Evolutionary conservation across 1,284 basidiomycete genomes (phyloP).

Genomic region (Malassezia cuniculi): DNA sequence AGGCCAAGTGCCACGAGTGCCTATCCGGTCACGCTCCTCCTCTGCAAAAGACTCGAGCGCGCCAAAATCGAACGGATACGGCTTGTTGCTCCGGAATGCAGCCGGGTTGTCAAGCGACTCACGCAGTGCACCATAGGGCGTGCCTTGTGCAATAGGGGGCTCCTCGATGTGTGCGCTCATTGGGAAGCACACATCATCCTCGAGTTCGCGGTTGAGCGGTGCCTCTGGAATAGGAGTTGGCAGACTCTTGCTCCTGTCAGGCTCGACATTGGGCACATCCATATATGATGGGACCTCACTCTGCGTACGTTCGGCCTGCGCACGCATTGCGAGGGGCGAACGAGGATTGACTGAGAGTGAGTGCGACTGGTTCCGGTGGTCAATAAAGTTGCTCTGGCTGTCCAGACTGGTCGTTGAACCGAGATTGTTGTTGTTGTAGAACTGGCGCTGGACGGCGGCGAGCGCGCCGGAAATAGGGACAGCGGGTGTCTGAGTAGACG

Average conservation of each 20-base stretch:
- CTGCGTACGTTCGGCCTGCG: too few relatives aligned
- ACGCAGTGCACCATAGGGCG: conserved; percentile 9
- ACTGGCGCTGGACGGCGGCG: conserved; percentile 21
- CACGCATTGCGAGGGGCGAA: conserved; percentile 25
- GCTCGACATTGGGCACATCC: too few relatives aligned
- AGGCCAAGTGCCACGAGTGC: conserved; percentile 13
- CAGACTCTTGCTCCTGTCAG: conserved; percentile 2
- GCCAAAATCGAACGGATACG: conserved; percentile 37
- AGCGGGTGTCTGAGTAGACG: too few relatives aligned
- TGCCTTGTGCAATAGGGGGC: conserved; percentile 7
- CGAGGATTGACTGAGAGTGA: conserved; percentile 26
- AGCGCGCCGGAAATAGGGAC: conserved; percentile 15
- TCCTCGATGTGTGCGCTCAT: conserved; percentile 15
- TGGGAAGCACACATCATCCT: conserved; percentile 45
- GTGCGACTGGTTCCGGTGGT: conserved; percentile 41
- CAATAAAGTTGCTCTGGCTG: conserved; percentile 41
- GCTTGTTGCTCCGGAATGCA: conserved; percentile 23
- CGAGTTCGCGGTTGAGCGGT: conserved; percentile 19
- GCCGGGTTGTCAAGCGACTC: neutral
- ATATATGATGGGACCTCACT: too few relatives aligned
- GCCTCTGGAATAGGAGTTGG: conserved; percentile 12
- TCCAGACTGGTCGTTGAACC: conserved; percentile 39
- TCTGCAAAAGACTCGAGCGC: conserved; percentile 35
- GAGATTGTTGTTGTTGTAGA: conserved; percentile 35
- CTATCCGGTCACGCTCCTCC: conserved; percentile 34